Percentiles rank a stretch among this genome's conserved stretches.
Evolutionary conservation across 305 asterid genomes (phyloP).

Genomic region (Ilex paraguariensis): DNA sequence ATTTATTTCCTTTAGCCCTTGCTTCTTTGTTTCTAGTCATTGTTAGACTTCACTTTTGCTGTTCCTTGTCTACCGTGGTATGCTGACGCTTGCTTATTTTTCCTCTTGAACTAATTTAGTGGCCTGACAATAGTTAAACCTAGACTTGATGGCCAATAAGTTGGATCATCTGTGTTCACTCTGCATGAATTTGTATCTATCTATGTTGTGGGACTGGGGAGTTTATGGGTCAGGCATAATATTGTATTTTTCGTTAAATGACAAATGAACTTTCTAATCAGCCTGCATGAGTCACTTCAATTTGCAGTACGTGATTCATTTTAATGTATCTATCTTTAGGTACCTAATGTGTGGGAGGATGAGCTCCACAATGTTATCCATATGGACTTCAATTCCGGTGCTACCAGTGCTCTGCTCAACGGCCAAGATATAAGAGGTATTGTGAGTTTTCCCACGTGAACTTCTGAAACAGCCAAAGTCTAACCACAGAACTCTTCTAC

Average conservation of each 20-base stretch:
- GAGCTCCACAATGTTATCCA: constrained; percentile 72
- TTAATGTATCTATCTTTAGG: constrained; percentile 28
- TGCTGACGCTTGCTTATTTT: no score
- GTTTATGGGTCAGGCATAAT: no score
- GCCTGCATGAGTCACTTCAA: neutral
- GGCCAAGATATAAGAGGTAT: constrained; percentile 62
- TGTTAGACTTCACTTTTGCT: no score
- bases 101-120: no score
- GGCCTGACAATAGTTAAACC: no score
- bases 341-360: constrained; percentile 49
- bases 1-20: neutral
- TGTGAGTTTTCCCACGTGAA: neutral
- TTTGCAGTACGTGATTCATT: neutral
- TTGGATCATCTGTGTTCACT: no score
- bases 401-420: constrained; percentile 21
- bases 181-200: no score
- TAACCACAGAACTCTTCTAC: neutral
- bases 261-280: neutral
- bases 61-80: no score
- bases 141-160: no score
- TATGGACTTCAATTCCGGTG: constrained; percentile 60
- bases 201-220: no score
- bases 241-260: no score
- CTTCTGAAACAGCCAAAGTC: neutral
- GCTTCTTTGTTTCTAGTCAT: neutral